Evolutionary conservation across 2,329 filamentous ascomycete genomes (phyloP), one percentile per base, ranked within the genome.

Genomic region (Neophaeococcomyces mojaviensis): DNA sequence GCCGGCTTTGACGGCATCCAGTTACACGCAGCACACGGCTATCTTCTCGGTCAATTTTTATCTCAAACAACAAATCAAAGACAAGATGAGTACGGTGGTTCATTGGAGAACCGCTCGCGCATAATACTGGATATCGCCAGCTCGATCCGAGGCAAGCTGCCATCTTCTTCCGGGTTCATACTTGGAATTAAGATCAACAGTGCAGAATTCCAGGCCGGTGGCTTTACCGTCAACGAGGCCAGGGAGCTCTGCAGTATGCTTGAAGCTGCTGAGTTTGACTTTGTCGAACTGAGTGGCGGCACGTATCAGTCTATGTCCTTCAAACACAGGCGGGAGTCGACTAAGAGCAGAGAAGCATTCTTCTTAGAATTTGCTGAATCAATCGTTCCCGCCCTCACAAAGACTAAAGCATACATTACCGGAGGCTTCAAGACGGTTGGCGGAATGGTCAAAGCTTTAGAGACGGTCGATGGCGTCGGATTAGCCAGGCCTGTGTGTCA

Each of bases 31-130:
- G 76, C 74, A 1, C 77, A 82, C 50, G 78, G 78, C 1, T 81
- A 79, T 55, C 64, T 82, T 2, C 60, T 81, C 0, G 66, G 71
- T 5, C 73, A 78, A 49, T 81, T 81, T 56, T 58, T 81, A 15
- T 72, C 68, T 3, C 61, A 66, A 1, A 68, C 64, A 20, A 69
- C 67, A 0, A 81, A 81, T 54, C 58, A 69, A 61, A 72, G 81
- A 38, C 83, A 76, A 18, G 81, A 84, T 59, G 56, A 72, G 44
- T 85, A 84, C 59, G 81, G 82, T 42, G 81, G 82, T 46, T 72
- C 68, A 59, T 78, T 83, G 53, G 75, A 79, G 57, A 84, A 84
- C 67, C 76, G 81, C 49, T 75, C 68, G n/a, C 73, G 81, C n/a
- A 58, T 84, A 31, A 66, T 81, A 33, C 55, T 72, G 9, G 77